Evolutionary conservation across 352 stramenopile species (phyloP).

Genomic region (Globisporangium irregulare): DNA sequence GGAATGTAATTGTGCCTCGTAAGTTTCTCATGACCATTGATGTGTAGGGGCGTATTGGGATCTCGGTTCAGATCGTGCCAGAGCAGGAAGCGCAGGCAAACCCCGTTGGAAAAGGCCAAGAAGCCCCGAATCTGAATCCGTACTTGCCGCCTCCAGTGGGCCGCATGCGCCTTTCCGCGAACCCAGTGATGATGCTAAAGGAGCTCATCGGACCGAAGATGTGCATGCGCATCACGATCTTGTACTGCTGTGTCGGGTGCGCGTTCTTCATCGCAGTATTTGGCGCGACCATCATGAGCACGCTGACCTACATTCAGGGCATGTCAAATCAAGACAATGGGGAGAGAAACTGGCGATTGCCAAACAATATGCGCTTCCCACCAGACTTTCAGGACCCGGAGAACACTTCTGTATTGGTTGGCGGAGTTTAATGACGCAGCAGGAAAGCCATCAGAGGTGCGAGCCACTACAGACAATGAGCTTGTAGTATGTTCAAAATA

Average conservation of each 20-base stretch:
- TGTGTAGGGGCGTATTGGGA: constrained; percentile 43
- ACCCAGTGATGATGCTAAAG: constrained; percentile 80
- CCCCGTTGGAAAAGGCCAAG: constrained; percentile 75
- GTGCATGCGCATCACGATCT: constrained; percentile 45
- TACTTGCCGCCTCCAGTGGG: constrained; percentile 87
- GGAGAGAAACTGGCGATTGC: constrained; percentile 5
- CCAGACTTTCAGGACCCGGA: constrained; percentile 11
- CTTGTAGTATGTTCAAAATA: background rate
- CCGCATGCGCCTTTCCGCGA: constrained; percentile 75
- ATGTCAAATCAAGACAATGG: background rate
- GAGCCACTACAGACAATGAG: background rate
- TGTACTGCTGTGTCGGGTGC: constrained; percentile 58
- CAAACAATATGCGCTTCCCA: constrained; percentile 17
- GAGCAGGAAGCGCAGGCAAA: constrained; percentile 73
- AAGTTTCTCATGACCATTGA: background rate
- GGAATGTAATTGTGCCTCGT: background rate
- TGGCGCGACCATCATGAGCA: constrained; percentile 76
- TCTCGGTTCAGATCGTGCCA: constrained; percentile 82
- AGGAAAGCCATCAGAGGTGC: background rate
- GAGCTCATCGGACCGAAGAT: constrained; percentile 66
- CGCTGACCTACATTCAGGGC: constrained; percentile 60
- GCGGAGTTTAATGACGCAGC: background rate
- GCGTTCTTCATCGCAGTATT: constrained; percentile 64
- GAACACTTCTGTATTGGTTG: background rate
- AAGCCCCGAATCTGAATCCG: constrained; percentile 88